phyloP scores from a whole-genome alignment of 2,329 filamentous ascomycete genomes.

The Ophiocordyceps camponoti-floridani region DNA sequence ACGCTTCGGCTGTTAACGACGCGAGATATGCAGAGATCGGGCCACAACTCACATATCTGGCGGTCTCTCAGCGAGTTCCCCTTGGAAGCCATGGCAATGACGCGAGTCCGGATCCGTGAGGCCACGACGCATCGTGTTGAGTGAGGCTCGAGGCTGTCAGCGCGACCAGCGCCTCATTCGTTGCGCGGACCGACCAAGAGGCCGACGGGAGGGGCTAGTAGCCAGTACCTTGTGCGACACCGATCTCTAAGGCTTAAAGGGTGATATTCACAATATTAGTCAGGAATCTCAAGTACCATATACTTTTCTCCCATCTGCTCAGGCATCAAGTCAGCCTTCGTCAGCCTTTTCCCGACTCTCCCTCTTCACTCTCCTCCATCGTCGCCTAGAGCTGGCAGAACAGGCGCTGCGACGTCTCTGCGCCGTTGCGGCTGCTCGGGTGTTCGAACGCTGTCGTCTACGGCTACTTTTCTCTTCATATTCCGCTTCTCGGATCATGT shows the following conservation, averaged over 20 bases:
- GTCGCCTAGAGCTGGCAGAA: conserved; percentile 1
- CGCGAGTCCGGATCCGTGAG: conserved; percentile 1
- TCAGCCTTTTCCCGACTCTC: conserved; percentile 10
- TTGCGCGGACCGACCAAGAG: conserved; percentile 3
- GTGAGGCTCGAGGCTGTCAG: not conserved
- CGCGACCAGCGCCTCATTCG: conserved; percentile 1
- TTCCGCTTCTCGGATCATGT: conserved; percentile 8
- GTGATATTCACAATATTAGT: not conserved
- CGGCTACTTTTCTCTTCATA: not conserved
- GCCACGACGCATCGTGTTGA: conserved; percentile 5
- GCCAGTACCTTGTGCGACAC: not conserved
- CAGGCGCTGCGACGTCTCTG: not conserved
- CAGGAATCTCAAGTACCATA: not conserved
- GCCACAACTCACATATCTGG: conserved; percentile 26
- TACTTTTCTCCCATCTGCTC: not conserved
- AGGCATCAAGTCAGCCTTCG: too few species aligned
- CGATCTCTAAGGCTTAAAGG: not conserved
- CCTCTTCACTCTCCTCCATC: conserved; percentile 10
- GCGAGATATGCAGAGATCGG: too few species aligned
- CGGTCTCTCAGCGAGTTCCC: conserved; percentile 29
- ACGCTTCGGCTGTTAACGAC: conserved; percentile 41
- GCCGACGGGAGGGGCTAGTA: conserved; percentile 5
- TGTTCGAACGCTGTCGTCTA: not conserved
- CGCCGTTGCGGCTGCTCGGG: not conserved
- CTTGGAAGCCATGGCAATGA: conserved; percentile 24